Percentiles rank a stretch among this genome's conserved stretches.
Evolutionary conservation across 2,329 filamentous ascomycete genomes (phyloP).

Genomic region (Colletotrichum somersetense): DNA sequence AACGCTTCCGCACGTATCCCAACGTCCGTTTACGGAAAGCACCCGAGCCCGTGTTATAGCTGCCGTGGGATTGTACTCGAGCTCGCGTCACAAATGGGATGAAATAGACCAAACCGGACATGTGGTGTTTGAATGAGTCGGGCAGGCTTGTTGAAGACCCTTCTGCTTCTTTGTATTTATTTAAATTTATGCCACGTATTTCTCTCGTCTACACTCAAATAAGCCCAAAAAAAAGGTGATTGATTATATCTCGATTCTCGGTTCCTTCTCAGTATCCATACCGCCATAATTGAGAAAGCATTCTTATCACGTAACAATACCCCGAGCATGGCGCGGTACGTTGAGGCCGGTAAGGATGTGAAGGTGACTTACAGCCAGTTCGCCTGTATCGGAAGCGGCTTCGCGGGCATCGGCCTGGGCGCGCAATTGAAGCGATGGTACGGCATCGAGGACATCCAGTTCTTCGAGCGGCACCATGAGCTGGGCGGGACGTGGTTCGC

Average conservation of each 20-base stretch:
- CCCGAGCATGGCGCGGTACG: not conserved
- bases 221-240: not conserved
- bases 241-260: not conserved
- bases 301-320: too few species aligned
- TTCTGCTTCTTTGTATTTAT: not conserved
- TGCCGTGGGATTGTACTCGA: not conserved
- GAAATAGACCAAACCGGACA: not conserved
- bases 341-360: not conserved
- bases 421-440: constrained; percentile 69
- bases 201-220: not conserved
- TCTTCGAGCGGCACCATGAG: constrained; percentile 70
- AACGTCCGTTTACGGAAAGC: constrained; percentile 4
- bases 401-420: constrained; percentile 72
- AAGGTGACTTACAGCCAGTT: constrained; percentile 52
- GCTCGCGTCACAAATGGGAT: not conserved
- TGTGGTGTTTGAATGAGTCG: not conserved
- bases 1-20: not conserved
- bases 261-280: not conserved
- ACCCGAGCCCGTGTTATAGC: not conserved
- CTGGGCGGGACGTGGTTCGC: constrained; percentile 75
- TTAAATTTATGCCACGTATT: not conserved
- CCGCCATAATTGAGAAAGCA: not conserved
- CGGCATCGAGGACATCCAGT: constrained; percentile 68
- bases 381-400: constrained; percentile 68
- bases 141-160: not conserved